Percentiles rank a stretch among this genome's conserved stretches.
These are phyloP conservation scores for Inga oerstediana DNA, from an alignment of 306 rosid species.

Conservation along the genomic window DNA sequence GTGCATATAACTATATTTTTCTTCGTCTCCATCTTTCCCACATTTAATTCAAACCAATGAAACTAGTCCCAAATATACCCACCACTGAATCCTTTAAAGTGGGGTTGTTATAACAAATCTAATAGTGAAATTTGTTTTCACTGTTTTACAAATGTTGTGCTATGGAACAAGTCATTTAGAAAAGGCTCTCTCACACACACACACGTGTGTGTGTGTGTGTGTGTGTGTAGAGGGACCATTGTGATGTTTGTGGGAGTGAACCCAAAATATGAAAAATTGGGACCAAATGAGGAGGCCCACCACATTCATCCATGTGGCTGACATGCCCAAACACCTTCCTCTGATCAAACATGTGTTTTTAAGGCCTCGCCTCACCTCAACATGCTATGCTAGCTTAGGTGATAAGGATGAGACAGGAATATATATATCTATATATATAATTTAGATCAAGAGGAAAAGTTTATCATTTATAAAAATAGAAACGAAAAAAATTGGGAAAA, in stretches of 20 bases:
- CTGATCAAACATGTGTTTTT: not conserved
- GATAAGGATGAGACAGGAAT: not conserved
- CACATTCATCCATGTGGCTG: not conserved
- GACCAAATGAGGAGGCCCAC: constrained; percentile 21
- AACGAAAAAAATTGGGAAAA: too few relatives aligned
- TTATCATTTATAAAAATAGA: not conserved
- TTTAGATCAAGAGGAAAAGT: not conserved
- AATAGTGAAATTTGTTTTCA: not conserved
- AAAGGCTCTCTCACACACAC: too few relatives aligned
- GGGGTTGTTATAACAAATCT: not conserved
- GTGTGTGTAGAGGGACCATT: too few relatives aligned
- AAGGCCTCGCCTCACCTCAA: too few relatives aligned
- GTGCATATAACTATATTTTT: not conserved
- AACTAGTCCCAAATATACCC: too few relatives aligned
- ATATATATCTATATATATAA: not conserved
- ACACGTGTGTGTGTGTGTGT: too few relatives aligned
- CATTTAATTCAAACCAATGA: not conserved
- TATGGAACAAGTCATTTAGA: too few relatives aligned
- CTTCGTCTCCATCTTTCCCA: not conserved
- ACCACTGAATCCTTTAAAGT: not conserved
- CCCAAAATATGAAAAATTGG: constrained; percentile 29
- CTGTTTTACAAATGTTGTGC: too few relatives aligned
- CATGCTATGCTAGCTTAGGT: not conserved
- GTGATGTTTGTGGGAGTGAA: constrained; percentile 17
- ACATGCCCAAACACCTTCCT: not conserved